Conservation (phyloP, 2,329 filamentous ascomycete species). For the Talaromyces pinophilus region DNA sequence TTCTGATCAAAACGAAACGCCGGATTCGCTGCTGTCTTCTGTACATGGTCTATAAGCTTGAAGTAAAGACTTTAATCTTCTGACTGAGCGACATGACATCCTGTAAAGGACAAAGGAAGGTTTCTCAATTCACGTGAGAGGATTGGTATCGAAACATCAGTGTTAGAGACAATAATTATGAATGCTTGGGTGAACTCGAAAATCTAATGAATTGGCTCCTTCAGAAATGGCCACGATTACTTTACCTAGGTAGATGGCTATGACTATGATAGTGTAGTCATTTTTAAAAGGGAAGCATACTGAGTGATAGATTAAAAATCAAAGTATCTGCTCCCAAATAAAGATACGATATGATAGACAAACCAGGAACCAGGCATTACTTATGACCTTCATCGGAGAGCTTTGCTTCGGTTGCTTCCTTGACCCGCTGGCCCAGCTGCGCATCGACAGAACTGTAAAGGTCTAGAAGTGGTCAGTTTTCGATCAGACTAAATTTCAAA, state of each 20-base stretch:
- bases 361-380: neutral
- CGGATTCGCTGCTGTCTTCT: slow-evolving; percentile 22
- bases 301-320: neutral
- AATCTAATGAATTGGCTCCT: neutral
- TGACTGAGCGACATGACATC: neutral
- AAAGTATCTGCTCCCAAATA: neutral
- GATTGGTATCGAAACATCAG: neutral
- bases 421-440: slow-evolving; percentile 55
- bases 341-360: neutral
- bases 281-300: neutral
- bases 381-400: neutral
- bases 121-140: neutral
- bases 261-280: neutral
- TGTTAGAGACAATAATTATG: neutral
- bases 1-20: slow-evolving; percentile 13
- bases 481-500: neutral
- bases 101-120: neutral
- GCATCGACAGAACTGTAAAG: slow-evolving; percentile 47
- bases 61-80: neutral
- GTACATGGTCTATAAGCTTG: slow-evolving; percentile 16
- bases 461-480: neutral
- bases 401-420: slow-evolving; percentile 52
- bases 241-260: neutral
- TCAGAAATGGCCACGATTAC: neutral
- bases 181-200: neutral